Evolutionary conservation across 768 basidiomycete genomes (phyloP).

Genomic region (Suillus placidus): DNA sequence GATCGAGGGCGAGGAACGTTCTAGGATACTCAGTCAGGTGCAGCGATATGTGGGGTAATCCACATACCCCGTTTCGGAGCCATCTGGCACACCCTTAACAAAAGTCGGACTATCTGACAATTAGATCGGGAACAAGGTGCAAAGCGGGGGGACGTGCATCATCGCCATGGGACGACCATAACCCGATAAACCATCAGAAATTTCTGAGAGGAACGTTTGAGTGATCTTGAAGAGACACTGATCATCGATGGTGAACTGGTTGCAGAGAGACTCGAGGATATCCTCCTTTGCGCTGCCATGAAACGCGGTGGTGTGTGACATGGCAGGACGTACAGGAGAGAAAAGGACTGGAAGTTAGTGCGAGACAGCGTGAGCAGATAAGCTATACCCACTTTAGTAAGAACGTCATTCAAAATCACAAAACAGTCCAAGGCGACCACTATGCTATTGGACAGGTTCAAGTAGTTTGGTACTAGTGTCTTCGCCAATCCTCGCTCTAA

Average conservation of each 20-base stretch:
- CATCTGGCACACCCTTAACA: slow-evolving; percentile 93
- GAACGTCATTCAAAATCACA: not conserved
- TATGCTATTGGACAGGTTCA: not conserved
- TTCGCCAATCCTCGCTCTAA: not conserved
- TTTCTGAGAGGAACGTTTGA: slow-evolving; percentile 78
- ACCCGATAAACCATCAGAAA: slow-evolving; percentile 66
- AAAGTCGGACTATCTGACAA: slow-evolving; percentile 73
- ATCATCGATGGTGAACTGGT: slow-evolving; percentile 69
- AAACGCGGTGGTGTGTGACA: slow-evolving; percentile 45
- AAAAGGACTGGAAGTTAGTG: not conserved
- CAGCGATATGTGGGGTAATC: slow-evolving; percentile 11
- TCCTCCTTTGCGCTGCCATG: slow-evolving; percentile 46
- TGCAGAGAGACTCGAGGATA: slow-evolving; percentile 66
- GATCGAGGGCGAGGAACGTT: slow-evolving; percentile 93
- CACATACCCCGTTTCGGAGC: slow-evolving; percentile 87
- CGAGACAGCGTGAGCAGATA: slow-evolving; percentile 1
- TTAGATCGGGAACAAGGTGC: not conserved
- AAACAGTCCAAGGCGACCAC: not conserved
- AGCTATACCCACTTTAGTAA: slow-evolving; percentile 1
- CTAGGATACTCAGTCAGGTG: slow-evolving; percentile 41
- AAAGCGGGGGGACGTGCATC: slow-evolving; percentile 59
- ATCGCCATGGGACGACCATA: slow-evolving; percentile 90
- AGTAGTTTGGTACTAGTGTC: not conserved
- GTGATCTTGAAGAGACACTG: slow-evolving; percentile 71
- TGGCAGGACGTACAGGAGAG: slow-evolving; percentile 16